Conservation (phyloP, 2,329 filamentous ascomycete genomes). For the Botryotinia convoluta region DNA sequence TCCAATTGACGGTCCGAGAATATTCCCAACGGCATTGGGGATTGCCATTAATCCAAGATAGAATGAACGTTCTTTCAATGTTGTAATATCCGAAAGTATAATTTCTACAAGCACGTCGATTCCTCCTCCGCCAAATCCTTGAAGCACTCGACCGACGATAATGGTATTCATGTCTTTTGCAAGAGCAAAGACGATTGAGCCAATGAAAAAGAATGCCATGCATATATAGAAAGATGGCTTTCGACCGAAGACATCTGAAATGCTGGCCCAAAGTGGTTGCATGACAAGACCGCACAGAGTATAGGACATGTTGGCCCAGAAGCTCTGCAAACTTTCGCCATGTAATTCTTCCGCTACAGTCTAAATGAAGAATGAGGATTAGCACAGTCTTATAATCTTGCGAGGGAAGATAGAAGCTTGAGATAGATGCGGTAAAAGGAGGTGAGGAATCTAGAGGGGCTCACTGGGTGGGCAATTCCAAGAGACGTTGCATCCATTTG, state of each 20-base stretch:
- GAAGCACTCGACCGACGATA: conserved; percentile 46
- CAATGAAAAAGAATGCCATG: conserved; percentile 47
- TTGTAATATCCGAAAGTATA: conserved; percentile 51
- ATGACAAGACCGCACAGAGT: conserved; percentile 63
- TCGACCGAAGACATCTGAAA: conserved; percentile 55
- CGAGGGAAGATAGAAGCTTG: not conserved
- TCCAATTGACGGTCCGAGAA: conserved; percentile 60
- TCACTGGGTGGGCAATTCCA: not conserved
- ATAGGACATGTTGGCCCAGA: conserved; percentile 69
- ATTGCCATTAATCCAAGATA: conserved; percentile 63
- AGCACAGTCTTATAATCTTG: not conserved
- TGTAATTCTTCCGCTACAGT: conserved; percentile 38
- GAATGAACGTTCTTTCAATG: conserved; percentile 41
- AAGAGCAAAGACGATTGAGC: conserved; percentile 47
- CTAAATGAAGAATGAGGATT: not conserved
- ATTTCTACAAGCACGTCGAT: conserved; percentile 50
- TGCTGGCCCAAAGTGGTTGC: conserved; percentile 64
- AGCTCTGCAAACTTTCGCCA: conserved; percentile 56
- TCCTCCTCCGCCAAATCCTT: conserved; percentile 39
- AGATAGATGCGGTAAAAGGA: not conserved
- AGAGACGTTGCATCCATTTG: not conserved
- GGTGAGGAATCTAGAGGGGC: not conserved
- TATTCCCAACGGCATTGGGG: conserved; percentile 62
- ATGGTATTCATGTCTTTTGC: conserved; percentile 45
- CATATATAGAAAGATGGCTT: conserved; percentile 48